Evolutionary conservation across 495 filamentous ascomycete species (phyloP).

Genomic region (Aspergillus sparsus): DNA sequence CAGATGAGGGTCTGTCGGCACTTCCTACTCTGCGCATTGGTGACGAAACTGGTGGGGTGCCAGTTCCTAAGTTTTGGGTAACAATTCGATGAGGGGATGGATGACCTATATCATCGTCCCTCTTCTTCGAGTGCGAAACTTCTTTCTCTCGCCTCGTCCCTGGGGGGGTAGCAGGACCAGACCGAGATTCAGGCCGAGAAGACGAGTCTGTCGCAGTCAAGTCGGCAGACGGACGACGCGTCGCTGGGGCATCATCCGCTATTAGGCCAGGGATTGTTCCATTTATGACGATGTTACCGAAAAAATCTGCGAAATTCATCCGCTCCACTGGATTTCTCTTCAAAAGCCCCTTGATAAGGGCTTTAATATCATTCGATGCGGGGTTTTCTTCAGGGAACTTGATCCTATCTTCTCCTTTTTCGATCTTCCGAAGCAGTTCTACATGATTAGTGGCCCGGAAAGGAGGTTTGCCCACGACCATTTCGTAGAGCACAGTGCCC

Average conservation of each 20-base stretch:
- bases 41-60: slow-evolving; percentile 38
- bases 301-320: slow-evolving; percentile 80
- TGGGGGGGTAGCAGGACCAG: slow-evolving; percentile 16
- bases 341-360: slow-evolving; percentile 74
- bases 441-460: slow-evolving; percentile 94
- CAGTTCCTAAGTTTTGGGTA: slow-evolving; percentile 35
- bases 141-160: slow-evolving; percentile 26
- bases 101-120: slow-evolving; percentile 32
- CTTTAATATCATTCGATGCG: slow-evolving; percentile 76
- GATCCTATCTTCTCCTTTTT: slow-evolving; percentile 80
- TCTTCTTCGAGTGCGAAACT: slow-evolving; percentile 26
- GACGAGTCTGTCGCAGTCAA: slow-evolving; percentile 14
- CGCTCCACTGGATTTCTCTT: slow-evolving; percentile 84
- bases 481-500: slow-evolving; percentile 92
- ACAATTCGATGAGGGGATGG: slow-evolving; percentile 29
- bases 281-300: slow-evolving; percentile 69
- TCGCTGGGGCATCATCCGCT: slow-evolving; percentile 64
- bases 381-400: slow-evolving; percentile 72
- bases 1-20: slow-evolving; percentile 37
- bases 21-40: slow-evolving; percentile 44
- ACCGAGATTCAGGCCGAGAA: slow-evolving; percentile 33
- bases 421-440: slow-evolving; percentile 87
- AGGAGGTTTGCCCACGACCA: slow-evolving; percentile 86
- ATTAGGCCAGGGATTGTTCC: slow-evolving; percentile 81
- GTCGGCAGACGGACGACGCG: slow-evolving; percentile 28